phyloP scores from a whole-genome alignment of 2,329 filamentous ascomycete genomes.

The Proliferodiscus dingleyae region DNA sequence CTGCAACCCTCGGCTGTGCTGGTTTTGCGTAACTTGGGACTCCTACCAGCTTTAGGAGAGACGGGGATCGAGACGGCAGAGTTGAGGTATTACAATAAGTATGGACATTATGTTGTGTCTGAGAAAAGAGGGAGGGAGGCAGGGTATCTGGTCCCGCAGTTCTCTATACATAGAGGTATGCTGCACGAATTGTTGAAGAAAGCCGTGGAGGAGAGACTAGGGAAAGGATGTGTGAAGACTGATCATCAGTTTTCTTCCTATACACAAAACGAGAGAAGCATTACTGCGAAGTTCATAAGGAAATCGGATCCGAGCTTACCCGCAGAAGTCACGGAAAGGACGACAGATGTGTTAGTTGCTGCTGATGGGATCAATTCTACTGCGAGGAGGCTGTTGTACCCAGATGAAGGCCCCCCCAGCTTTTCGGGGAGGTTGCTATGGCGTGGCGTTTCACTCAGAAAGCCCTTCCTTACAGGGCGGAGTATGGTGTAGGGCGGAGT shows the following conservation, averaged over 20 bases:
- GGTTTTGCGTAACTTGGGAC: slow-evolving; percentile 39
- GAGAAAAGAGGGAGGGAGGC: slow-evolving; percentile 38
- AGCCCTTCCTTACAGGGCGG: slow-evolving; percentile 38
- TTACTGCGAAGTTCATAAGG: slow-evolving; percentile 36
- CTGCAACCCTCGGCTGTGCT: slow-evolving; percentile 42
- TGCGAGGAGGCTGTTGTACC: slow-evolving; percentile 37
- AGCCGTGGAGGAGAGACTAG: slow-evolving; percentile 38
- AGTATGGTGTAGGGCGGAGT: slow-evolving; percentile 42
- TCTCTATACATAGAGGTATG: slow-evolving; percentile 42
- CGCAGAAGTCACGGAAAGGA: slow-evolving; percentile 29
- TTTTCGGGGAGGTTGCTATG: slow-evolving; percentile 44
- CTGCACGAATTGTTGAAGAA: slow-evolving; percentile 41
- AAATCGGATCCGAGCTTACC: slow-evolving; percentile 23
- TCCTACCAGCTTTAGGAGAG: slow-evolving; percentile 36
- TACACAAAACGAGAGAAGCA: slow-evolving; percentile 32
- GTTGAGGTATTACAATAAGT: slow-evolving; percentile 41
- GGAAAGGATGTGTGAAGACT: slow-evolving; percentile 35
- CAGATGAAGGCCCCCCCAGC: slow-evolving; percentile 38
- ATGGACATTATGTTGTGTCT: slow-evolving; percentile 39
- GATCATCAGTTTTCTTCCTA: slow-evolving; percentile 36
- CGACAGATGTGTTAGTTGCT: slow-evolving; percentile 35
- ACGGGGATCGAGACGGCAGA: slow-evolving; percentile 39
- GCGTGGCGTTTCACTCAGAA: slow-evolving; percentile 39
- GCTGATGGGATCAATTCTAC: slow-evolving; percentile 43
- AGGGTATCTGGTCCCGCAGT: slow-evolving; percentile 40